Conservation (phyloP, 345 rosid species). For the Syzygium aqueum region DNA sequence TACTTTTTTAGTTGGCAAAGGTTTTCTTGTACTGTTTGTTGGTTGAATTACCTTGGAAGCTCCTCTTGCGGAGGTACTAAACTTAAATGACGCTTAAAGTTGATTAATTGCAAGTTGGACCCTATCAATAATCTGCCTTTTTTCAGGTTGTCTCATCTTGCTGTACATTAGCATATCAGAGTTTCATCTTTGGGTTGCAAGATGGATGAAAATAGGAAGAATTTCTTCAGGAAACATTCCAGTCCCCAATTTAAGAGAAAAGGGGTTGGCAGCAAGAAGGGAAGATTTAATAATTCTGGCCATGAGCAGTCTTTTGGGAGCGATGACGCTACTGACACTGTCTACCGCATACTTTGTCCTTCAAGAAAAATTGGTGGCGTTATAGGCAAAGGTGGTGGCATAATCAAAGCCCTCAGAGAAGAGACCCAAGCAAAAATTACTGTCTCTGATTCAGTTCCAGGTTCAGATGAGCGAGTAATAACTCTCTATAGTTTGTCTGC, state of each 20-base stretch:
- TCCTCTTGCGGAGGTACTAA: not conserved
- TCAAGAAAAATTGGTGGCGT: constrained; percentile 49
- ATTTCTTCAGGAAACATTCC: constrained; percentile 27
- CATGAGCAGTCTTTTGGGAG: constrained; percentile 18
- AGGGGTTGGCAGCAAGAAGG: constrained; percentile 23
- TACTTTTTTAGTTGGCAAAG: not conserved
- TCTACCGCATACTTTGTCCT: constrained; percentile 50
- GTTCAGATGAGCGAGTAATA: constrained; percentile 56
- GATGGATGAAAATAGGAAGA: constrained; percentile 39
- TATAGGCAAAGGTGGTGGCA: constrained; percentile 52
- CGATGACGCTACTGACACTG: constrained; percentile 35
- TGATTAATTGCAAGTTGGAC: not conserved
- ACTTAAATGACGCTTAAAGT: not conserved
- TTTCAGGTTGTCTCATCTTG: not conserved
- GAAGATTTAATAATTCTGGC: constrained; percentile 19
- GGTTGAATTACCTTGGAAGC: not conserved
- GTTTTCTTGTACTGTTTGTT: not conserved
- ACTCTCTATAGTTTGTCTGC: constrained; percentile 35
- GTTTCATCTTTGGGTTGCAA: not conserved
- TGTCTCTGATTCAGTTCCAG: constrained; percentile 41
- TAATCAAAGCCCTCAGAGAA: constrained; percentile 38
- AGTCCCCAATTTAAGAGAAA: constrained; percentile 30
- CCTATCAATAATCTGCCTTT: not conserved
- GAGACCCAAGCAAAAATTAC: constrained; percentile 47
- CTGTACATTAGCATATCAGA: not conserved